Evolutionary conservation across 306 rosid genomes (phyloP).

Genomic region (Sicyos edulis): DNA sequence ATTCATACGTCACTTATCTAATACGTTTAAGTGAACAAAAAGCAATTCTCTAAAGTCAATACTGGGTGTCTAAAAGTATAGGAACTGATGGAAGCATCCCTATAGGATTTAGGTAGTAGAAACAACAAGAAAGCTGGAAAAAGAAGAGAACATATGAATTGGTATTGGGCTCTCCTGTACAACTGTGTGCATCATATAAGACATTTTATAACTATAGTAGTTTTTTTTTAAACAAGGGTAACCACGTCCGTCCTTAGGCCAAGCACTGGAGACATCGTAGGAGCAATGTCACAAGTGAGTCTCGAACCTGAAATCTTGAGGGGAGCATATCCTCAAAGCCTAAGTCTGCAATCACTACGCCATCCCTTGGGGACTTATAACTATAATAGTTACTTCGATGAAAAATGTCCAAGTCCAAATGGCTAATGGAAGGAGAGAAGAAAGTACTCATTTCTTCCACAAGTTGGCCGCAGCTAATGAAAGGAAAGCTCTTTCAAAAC

Average conservation of each 20-base stretch:
- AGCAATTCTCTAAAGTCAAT: neutral
- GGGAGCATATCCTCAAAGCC: no score
- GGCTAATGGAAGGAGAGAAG: neutral
- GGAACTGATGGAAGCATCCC: neutral
- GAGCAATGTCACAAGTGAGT: no score
- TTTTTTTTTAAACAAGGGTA: no score
- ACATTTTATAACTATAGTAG: no score
- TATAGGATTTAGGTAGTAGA: neutral
- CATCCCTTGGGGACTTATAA: no score
- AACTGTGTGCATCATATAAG: neutral
- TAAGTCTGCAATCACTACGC: no score
- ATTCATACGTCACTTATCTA: neutral
- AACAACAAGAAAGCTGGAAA: neutral
- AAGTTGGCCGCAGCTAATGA: neutral
- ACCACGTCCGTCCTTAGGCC: no score
- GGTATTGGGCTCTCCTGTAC: neutral
- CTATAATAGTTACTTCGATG: neutral
- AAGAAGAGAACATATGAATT: neutral
- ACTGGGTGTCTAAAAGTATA: neutral
- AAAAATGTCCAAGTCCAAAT: neutral
- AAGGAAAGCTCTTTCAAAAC: neutral
- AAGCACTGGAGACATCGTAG: no score
- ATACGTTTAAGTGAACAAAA: neutral
- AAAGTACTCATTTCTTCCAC: neutral
- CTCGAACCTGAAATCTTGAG: no score